Evolutionary conservation across 495 filamentous ascomycete species (phyloP).

Genomic region (Cercophora sp.): DNA sequence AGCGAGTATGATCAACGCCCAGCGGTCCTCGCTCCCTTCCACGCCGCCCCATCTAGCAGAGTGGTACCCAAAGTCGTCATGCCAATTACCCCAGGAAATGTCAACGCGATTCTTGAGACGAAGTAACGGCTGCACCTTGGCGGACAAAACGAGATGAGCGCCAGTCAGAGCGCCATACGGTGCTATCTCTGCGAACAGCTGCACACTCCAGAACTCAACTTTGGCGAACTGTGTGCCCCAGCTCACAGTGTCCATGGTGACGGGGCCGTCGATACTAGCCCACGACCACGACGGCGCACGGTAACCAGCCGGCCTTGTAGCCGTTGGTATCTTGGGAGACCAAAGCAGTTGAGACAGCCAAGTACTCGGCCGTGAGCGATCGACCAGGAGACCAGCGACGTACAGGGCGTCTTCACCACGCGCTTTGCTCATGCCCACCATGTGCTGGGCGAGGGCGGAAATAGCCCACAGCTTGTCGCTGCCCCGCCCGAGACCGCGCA

Average conservation of each 20-base stretch:
- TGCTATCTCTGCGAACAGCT: background rate
- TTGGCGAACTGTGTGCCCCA: background rate
- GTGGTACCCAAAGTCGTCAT: background rate
- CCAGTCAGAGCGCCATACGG: background rate
- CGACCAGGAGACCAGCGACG: constrained; percentile 2
- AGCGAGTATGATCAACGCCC: background rate
- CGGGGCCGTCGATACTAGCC: background rate
- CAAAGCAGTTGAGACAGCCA: constrained; percentile 10
- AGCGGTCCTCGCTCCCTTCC: background rate
- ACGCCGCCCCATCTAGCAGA: background rate
- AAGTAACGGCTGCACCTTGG: background rate
- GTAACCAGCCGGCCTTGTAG: background rate
- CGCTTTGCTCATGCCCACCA: background rate
- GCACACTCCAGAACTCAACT: background rate
- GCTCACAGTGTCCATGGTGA: background rate
- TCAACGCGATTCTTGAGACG: background rate
- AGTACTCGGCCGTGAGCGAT: background rate
- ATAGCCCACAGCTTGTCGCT: constrained; percentile 8
- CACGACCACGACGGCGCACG: constrained; percentile 5
- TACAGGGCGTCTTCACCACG: constrained; percentile 5
- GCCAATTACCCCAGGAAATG: background rate
- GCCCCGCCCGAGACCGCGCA: background rate
- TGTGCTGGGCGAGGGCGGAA: constrained; percentile 3
- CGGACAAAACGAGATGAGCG: background rate
- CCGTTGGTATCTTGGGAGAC: background rate